These are phyloP conservation scores for Neofusicoccum kwambonambiense DNA, from an alignment of 2,329 filamentous ascomycete species.

Conservation along the genomic window DNA sequence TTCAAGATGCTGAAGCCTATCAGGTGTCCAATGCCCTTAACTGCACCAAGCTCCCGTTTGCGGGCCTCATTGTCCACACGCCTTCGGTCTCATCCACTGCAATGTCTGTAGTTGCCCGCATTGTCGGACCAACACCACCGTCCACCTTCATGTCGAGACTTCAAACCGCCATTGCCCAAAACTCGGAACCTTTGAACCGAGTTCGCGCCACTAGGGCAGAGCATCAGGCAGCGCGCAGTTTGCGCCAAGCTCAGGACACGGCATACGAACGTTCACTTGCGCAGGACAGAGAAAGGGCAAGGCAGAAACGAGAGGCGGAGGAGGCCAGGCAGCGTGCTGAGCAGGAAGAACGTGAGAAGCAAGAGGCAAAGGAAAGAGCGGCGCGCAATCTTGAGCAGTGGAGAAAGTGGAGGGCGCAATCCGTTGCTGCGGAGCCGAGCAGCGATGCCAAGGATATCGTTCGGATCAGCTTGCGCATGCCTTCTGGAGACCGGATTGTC, in stretches of 20 bases:
- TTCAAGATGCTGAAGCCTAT: slow-evolving; percentile 90
- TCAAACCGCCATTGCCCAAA: slow-evolving; percentile 68
- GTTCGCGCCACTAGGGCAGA: slow-evolving; percentile 75
- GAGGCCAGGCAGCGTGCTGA: slow-evolving; percentile 61
- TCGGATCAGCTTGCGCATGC: slow-evolving; percentile 63
- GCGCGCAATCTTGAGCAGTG: slow-evolving; percentile 64
- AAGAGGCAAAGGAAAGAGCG: slow-evolving; percentile 59
- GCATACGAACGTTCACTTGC: slow-evolving; percentile 93
- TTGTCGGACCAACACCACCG: slow-evolving; percentile 69
- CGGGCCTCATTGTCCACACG: slow-evolving; percentile 81
- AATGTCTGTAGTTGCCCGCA: slow-evolving; percentile 84
- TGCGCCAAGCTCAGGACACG: slow-evolving; percentile 86
- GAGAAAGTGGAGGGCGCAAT: slow-evolving; percentile 74
- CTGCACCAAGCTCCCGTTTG: slow-evolving; percentile 91
- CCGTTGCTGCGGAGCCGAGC: slow-evolving; percentile 66
- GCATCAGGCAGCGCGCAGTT: slow-evolving; percentile 74
- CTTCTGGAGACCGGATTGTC: slow-evolving; percentile 71
- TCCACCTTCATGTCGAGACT: slow-evolving; percentile 74
- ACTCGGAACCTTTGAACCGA: slow-evolving; percentile 71
- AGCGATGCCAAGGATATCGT: slow-evolving; percentile 66
- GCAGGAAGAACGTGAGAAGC: slow-evolving; percentile 63
- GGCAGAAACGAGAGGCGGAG: slow-evolving; percentile 73
- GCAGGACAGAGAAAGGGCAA: slow-evolving; percentile 79
- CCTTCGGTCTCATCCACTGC: slow-evolving; percentile 78
- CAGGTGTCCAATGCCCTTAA: slow-evolving; percentile 84